Conservation (phyloP, 2,329 filamentous ascomycete species). For the Paecilomyces dactylethromorphus region DNA sequence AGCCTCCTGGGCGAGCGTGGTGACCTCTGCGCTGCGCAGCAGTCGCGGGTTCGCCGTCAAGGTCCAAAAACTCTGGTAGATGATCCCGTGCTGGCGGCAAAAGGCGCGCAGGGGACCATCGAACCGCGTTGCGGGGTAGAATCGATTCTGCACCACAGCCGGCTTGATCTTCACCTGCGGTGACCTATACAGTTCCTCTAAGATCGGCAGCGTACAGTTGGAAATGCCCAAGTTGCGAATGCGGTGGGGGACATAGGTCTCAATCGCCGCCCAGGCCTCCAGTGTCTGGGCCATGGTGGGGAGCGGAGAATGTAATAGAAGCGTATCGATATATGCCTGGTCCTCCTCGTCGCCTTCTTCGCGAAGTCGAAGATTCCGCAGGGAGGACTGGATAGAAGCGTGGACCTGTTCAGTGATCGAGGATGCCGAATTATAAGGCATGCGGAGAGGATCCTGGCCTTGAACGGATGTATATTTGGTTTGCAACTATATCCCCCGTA, state of each 20-base stretch:
- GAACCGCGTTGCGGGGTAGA: constrained; percentile 54
- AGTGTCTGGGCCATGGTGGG: constrained; percentile 47
- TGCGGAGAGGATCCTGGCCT: constrained; percentile 54
- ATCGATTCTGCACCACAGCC: constrained; percentile 69
- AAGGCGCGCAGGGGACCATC: constrained; percentile 56
- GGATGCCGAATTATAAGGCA: constrained; percentile 57
- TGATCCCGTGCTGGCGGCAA: constrained; percentile 46
- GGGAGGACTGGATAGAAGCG: constrained; percentile 60
- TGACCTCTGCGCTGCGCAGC: constrained; percentile 42
- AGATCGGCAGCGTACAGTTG: constrained; percentile 57
- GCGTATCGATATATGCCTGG: constrained; percentile 50
- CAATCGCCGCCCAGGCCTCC: constrained; percentile 60
- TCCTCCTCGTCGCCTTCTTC: constrained; percentile 26
- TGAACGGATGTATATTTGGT: constrained; percentile 70
- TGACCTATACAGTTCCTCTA: constrained; percentile 46
- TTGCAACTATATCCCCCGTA: constrained; percentile 52
- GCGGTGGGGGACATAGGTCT: constrained; percentile 57
- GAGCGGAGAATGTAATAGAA: constrained; percentile 55
- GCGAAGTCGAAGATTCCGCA: constrained; percentile 50
- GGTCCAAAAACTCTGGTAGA: constrained; percentile 58
- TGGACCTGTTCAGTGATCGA: constrained; percentile 60
- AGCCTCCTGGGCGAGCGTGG: constrained; percentile 39
- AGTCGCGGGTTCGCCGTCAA: constrained; percentile 53
- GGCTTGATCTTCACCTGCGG: constrained; percentile 45
- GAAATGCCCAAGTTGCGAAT: constrained; percentile 69